Percentiles rank a stretch among this genome's conserved stretches.
Conservation (phyloP, 2,329 filamentous ascomycete genomes). For the Microdochium bolleyi region DNA sequence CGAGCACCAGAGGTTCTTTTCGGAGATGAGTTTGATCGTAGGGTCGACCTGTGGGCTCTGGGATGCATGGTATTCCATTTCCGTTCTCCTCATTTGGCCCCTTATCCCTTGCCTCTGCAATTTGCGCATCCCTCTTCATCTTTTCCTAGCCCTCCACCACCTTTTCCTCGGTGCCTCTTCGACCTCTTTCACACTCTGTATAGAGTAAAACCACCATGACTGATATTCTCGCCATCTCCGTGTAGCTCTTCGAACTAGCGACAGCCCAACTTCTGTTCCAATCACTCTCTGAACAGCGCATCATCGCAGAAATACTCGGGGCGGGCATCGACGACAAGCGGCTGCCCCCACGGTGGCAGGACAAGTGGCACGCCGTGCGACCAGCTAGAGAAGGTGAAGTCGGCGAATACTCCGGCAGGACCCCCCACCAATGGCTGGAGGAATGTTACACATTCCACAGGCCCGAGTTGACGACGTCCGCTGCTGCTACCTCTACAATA, state of each 20-base stretch:
- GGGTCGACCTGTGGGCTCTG: constrained; percentile 6
- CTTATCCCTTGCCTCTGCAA: neutral
- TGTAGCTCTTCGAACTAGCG: constrained; percentile 6
- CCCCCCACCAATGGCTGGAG: neutral
- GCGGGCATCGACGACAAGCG: neutral
- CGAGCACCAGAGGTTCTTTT: constrained; percentile 6
- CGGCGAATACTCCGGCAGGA: neutral
- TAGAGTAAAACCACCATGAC: neutral
- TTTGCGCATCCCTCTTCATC: neutral
- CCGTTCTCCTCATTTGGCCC: neutral
- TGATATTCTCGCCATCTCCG: neutral
- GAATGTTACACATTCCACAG: neutral
- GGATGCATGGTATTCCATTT: constrained; percentile 5
- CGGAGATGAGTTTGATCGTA: constrained; percentile 2
- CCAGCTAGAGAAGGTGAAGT: neutral
- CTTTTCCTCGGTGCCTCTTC: neutral
- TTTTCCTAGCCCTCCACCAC: neutral
- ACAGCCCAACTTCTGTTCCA: constrained; percentile 5
- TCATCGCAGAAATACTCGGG: constrained; percentile 4
- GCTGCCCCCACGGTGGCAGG: constrained; percentile 4
- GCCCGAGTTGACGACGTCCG: neutral
- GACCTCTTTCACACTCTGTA: neutral
- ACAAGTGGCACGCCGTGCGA: constrained; percentile 1
- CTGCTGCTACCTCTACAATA: neutral
- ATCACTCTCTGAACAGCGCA: neutral